These are phyloP conservation scores for Benincasa hispida DNA, from an alignment of 306 rosid species.

Conservation along the genomic window DNA sequence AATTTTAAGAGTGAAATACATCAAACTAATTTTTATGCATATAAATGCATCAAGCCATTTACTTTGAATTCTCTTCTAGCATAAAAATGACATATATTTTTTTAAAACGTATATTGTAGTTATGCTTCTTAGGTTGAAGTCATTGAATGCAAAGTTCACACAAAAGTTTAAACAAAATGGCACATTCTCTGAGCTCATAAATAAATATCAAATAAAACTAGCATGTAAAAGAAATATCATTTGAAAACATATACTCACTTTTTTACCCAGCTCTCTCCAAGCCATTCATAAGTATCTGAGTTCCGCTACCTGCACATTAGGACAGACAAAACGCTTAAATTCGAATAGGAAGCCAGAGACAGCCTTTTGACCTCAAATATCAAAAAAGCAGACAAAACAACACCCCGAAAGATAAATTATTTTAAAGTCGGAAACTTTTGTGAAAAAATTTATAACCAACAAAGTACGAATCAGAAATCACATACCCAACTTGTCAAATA, in stretches of 20 bases:
- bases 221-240: not conserved
- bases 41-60: too few species aligned
- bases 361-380: too few species aligned
- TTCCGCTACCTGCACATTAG: not conserved
- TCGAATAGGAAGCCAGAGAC: not conserved
- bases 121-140: too few species aligned
- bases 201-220: not conserved
- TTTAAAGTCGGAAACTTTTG: not conserved
- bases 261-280: conserved; percentile 58
- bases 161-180: not conserved
- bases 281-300: conserved; percentile 56
- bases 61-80: too few species aligned
- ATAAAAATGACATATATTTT: too few species aligned
- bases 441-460: not conserved
- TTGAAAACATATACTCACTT: conserved; percentile 21
- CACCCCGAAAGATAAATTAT: not conserved
- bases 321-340: not conserved
- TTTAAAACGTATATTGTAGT: too few species aligned
- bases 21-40: too few species aligned
- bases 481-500: not conserved
- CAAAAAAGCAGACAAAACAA: not conserved
- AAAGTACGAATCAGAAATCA: not conserved
- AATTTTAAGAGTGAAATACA: too few species aligned
- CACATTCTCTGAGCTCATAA: not conserved
- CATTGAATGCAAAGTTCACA: not conserved